Base-by-base conservation (phyloP, 192 early-diverging fungal species). In the Borealophlyctis nickersoniae region DNA sequence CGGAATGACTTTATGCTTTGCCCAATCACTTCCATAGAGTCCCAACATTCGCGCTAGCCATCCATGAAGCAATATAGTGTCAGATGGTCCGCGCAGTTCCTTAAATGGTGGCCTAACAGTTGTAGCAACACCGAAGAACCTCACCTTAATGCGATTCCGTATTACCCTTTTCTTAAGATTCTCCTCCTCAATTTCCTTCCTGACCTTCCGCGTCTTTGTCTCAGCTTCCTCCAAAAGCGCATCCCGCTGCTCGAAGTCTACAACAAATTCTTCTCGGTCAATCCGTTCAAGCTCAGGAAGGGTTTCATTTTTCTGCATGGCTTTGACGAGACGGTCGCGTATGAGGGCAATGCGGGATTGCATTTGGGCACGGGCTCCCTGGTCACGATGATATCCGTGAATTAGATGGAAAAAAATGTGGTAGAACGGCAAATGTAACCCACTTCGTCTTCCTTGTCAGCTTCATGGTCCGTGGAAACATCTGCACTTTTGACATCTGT, bases 41-140 rank as follows among this genome's bases (percentile, higher is more conserved):
- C 81, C 81, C 81, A 83, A 51, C 75, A 83, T 63, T 80, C 77
- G 9, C 55, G 61, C 73, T 77, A 26, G n/a, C n/a, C n/a, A n/a
- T n/a, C n/a, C n/a, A n/a, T n/a, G n/a, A n/a, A n/a, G 16, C 7
- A 9, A 19, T 51, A 9, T 49, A 19, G 23, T 22, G 22, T 26
- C 14, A 63, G 24, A 63, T 22, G 22, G n/a, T 16, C 7, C 13
- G 14, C 35, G 1, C 51, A 69, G 11, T n/a, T n/a, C n/a, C 52
- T 27, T 4, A 48, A 19, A 65, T 24, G 29, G 24, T 65, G 28
- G 54, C n/a, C 63, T 13, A 39, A 49, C 27, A 59, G 32, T 16
- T 36, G 30, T 7, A 24, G 3, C 35, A 5, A 23, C 26, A n/a
- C n/a, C n/a, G n/a, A n/a, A n/a, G n/a, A n/a, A n/a, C 28, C 29